A percentile compares a stretch with the other conserved stretches of the same genome.
These are phyloP conservation scores for Akebia trifoliata DNA, from an alignment of 164 flowering plant genomes.

Conservation along the genomic window DNA sequence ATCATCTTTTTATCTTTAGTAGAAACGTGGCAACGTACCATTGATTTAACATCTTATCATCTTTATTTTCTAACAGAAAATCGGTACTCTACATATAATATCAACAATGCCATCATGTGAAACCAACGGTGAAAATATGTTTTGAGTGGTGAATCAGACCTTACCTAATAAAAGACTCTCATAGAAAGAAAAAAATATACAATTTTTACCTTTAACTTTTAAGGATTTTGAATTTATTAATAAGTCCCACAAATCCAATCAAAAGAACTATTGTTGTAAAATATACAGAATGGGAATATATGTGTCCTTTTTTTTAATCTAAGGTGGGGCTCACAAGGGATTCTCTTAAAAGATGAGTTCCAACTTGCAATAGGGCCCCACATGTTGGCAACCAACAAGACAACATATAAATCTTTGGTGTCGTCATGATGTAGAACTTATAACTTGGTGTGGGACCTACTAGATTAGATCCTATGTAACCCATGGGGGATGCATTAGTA, in stretches of 20 bases:
- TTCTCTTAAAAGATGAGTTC: neutral
- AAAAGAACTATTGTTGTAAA: neutral
- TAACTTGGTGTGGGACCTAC: neutral
- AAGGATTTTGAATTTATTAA: neutral
- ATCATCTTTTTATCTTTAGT: too few relatives aligned
- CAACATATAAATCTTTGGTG: neutral
- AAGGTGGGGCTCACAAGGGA: neutral
- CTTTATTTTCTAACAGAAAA: neutral
- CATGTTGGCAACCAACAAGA: neutral
- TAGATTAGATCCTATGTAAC: slow-evolving; percentile 2
- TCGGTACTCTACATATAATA: neutral
- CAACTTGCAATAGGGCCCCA: slow-evolving; percentile 4
- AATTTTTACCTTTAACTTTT: neutral
- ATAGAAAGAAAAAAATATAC: slow-evolving; percentile 2
- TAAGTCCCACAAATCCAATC: slow-evolving; percentile 4
- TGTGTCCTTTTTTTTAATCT: too few relatives aligned
- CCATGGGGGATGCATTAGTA: neutral
- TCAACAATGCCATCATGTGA: slow-evolving; percentile 1
- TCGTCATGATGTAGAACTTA: slow-evolving; percentile 4
- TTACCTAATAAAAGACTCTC: neutral
- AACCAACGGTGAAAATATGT: neutral
- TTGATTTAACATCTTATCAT: neutral
- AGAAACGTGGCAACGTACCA: too few relatives aligned
- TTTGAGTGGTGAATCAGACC: slow-evolving; percentile 1
- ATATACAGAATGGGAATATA: neutral